Base-by-base conservation (phyloP, 2,329 filamentous ascomycete species). In the Stachybotrys echinatus region DNA sequence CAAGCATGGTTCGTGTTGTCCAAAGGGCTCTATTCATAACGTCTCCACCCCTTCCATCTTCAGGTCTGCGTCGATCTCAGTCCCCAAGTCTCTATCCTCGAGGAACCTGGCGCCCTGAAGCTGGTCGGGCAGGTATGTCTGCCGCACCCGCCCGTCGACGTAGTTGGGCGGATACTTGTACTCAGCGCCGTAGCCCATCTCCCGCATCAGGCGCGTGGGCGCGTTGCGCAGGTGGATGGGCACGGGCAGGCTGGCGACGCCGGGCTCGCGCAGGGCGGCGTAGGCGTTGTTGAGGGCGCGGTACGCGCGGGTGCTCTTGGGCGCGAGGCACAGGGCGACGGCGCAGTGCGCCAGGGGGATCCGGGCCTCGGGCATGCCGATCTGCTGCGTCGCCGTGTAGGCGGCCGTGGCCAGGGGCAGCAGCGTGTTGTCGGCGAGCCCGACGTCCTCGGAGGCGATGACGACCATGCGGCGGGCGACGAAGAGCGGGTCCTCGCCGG, bases 101-200 rank as follows among this genome's bases (percentile, higher is more conserved):
- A 97, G 67, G 62, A 97, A 97, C 19, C 61, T 74, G 45, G 87
- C 77, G 0, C 85, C 90, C 34, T 74, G 66, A 7, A 99, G 67
- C 49, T 80, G 80, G 12, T 89, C 85, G 0, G 94, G 94, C n/a
- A 99, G 68, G 68, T 97, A 99, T 21, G 92, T 87, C 71, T 99
- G 94, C 55, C 75, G 79, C 1, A 97, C 92, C 58, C 74, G 81
- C 0, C 94, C 94, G 53, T 92, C 83, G 47, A 80, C 71, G 62
- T 92, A 99, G 58, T 95, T 89, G 0, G 94, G 94, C 58, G 95
- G 95, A 63, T 99, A 97, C 68, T 97, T 97, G 69, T 99, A 99
- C 65, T 91, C 88, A 46, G 84, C 85, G 1, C 92, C 92, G 62
- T 91, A 95, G 0, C 90, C 92, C 57, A 97, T 72, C 58, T 96